Percentiles rank a stretch among this genome's conserved stretches.
Evolutionary conservation across 164 flowering plant genomes (phyloP).

Genomic region (Vitis cinerea): DNA sequence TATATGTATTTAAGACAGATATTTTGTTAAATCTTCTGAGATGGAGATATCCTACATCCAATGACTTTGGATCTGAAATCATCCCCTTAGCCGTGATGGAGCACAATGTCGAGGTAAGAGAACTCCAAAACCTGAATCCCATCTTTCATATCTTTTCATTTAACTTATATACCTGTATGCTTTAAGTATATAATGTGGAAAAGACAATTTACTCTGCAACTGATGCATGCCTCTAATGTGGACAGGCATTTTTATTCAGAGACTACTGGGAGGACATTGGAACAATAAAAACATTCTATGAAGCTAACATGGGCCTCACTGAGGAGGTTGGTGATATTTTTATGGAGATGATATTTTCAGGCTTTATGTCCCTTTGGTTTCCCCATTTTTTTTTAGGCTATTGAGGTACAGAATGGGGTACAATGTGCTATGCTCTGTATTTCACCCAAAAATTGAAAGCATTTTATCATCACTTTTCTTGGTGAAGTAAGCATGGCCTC

Average conservation of each 20-base stretch:
- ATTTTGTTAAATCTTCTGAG: constrained; percentile 65
- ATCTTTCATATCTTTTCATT: not conserved
- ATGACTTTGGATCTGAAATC: constrained; percentile 98
- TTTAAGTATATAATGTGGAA: not conserved
- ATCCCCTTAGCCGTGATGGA: constrained; percentile 84
- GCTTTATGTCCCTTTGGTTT: not conserved
- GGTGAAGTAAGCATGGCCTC: too few relatives aligned
- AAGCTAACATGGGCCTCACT: constrained; percentile 80
- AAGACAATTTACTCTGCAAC: not conserved
- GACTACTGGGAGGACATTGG: constrained; percentile 96
- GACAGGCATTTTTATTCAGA: constrained; percentile 74
- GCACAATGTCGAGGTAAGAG: constrained; percentile 66
- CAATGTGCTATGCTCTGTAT: too few relatives aligned
- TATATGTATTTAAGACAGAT: constrained; percentile 81
- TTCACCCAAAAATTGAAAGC: too few relatives aligned
- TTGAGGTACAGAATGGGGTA: too few relatives aligned
- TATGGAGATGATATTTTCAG: not conserved
- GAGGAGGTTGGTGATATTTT: constrained; percentile 50
- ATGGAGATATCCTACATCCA: constrained; percentile 78
- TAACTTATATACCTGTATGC: not conserved
- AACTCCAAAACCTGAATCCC: not conserved
- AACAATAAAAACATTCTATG: constrained; percentile 70
- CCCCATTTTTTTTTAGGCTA: not conserved
- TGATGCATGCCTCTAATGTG: constrained; percentile 5
- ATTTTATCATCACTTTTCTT: too few relatives aligned